Evolutionary conservation across 2,329 filamentous ascomycete species (phyloP).

Genomic region (Aspergillus sp.): DNA sequence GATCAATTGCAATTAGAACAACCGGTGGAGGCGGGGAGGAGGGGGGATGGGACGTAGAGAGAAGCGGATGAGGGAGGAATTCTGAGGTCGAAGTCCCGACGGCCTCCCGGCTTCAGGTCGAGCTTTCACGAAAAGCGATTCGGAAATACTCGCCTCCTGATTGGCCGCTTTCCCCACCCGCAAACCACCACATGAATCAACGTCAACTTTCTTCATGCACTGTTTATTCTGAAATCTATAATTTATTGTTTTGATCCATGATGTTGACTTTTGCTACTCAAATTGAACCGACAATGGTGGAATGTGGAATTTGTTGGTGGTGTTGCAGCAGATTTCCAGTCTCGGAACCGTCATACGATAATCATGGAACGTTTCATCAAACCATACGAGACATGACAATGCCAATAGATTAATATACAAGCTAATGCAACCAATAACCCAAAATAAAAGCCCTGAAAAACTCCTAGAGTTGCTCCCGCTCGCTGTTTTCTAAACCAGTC

Average conservation of each 20-base stretch:
- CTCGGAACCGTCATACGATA: background rate
- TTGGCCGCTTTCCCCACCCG: constrained; percentile 32
- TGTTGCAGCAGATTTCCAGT: background rate
- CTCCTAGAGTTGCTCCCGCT: background rate
- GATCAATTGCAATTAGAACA: constrained; percentile 31
- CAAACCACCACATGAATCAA: constrained; percentile 1
- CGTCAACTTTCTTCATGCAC: constrained; percentile 1
- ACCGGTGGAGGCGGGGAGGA: constrained; percentile 21
- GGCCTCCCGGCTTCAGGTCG: constrained; percentile 26
- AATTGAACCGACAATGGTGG: background rate
- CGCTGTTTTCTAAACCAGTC: background rate
- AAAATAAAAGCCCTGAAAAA: constrained; percentile 12
- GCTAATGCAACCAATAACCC: constrained; percentile 4
- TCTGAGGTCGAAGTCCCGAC: constrained; percentile 41
- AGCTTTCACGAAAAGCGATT: constrained; percentile 39
- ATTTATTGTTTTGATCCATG: too few relatives aligned
- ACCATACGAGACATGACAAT: background rate
- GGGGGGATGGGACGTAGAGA: constrained; percentile 19
- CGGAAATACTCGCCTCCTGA: constrained; percentile 38
- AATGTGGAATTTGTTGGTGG: background rate
- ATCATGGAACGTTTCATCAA: constrained; percentile 1
- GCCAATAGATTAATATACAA: background rate
- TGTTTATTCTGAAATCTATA: background rate
- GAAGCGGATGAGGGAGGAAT: constrained; percentile 33
- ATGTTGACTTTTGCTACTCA: too few relatives aligned